Base-by-base conservation (phyloP, 2,329 filamentous ascomycete species). In the Aspergillus novofumigatus region DNA sequence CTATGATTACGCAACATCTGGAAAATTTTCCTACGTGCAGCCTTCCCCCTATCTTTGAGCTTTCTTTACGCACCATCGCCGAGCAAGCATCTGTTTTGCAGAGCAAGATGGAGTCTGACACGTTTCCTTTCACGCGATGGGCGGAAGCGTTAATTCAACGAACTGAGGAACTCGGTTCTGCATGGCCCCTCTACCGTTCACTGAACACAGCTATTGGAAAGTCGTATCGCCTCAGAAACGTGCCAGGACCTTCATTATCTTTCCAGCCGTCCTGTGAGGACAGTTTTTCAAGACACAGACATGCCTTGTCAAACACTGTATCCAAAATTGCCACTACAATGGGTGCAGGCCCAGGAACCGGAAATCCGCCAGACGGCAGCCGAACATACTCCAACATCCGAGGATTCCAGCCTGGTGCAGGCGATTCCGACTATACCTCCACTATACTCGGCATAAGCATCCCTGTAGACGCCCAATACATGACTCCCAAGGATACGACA, bases 1-100 rank as follows among this genome's bases (percentile, higher is more conserved):
- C 66, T 9, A 71, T 75, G 55, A 55, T 75, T 5, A 65, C 68
- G 8, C 70, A 74, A 44, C 72, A 75, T 54, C 53, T 72, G 20
- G 72, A 75, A 11, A 74, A 75, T 45, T 76, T 77, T 49, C 64
- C 64, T 8, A 64, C 66, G 51, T 75, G 70, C 53, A 68, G 67
- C 23, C 59, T 76, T 3, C 73, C 74, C 2, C 74, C 74, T 1
- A 54, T 76, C 10, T 75, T 76, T 25, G 74, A 77, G 56, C 65
- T 70, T 20, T 58, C 66, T 3, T 55, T 76, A 26, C 72, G 68
- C 7, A 73, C 69, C 2, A 75, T 76, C 21, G 61, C 67, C 4
- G 68, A 75, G 51, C 69, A 73, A 32, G 71, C 72, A 2, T 65
- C 67, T 23, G 63, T 61, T 4, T 57, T 74, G 42, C 67, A 66